A percentile compares a stretch with the other conserved stretches of the same genome.
phyloP scores from a whole-genome alignment of 108 stramenopile genomes.

The Cyclostephanos invisitatus region DNA sequence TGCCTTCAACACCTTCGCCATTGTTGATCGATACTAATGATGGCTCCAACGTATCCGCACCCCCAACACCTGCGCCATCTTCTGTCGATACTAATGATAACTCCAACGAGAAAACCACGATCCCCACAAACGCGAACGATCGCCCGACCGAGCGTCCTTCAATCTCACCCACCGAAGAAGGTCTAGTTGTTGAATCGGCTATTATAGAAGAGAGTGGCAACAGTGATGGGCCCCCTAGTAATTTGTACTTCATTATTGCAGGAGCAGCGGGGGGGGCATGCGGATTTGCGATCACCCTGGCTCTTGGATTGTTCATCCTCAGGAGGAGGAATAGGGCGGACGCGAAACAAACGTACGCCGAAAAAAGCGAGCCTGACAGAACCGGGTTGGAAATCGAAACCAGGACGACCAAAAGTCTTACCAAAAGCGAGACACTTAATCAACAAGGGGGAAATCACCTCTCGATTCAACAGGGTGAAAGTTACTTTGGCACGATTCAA shows the following conservation, averaged over 20 bases:
- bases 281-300: conserved; percentile 7
- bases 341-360: background rate
- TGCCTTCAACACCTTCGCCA: too few species aligned
- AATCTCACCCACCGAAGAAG: too few species aligned
- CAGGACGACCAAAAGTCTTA: background rate
- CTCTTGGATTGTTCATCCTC: background rate
- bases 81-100: too few species aligned
- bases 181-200: background rate
- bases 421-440: conserved; percentile 3
- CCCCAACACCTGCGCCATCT: too few species aligned
- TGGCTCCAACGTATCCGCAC: too few species aligned
- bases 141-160: too few species aligned
- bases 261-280: conserved; percentile 32
- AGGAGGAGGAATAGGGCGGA: conserved; percentile 11
- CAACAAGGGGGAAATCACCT: background rate
- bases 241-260: conserved; percentile 2
- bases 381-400: conserved; percentile 11
- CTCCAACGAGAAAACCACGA: too few species aligned
- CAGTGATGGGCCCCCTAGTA: background rate
- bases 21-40: too few species aligned
- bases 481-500: conserved; percentile 51
- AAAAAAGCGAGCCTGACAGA: conserved; percentile 1
- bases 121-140: too few species aligned
- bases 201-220: background rate
- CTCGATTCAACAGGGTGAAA: background rate